Evolutionary conservation across 2,329 filamentous ascomycete species (phyloP).

Genomic region (Calonectria leucothoes): DNA sequence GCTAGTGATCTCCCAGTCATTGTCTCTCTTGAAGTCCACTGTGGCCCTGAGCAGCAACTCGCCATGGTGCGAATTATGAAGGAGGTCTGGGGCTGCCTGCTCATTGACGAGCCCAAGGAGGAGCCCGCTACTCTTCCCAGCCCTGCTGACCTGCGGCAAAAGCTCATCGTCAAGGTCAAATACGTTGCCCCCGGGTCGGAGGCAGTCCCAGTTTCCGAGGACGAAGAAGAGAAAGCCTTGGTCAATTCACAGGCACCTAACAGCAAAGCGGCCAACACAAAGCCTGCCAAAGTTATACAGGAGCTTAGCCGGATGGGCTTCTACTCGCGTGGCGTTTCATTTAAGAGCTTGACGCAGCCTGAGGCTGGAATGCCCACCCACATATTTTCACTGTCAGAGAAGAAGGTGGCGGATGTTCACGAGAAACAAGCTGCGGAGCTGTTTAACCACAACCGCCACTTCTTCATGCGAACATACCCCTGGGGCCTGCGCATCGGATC

Average conservation of each 20-base stretch:
- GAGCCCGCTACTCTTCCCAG: conserved; percentile 69
- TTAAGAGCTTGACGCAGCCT: conserved; percentile 81
- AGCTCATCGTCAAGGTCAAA: conserved; percentile 89
- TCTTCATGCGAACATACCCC: conserved; percentile 89
- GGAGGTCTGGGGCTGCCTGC: conserved; percentile 79
- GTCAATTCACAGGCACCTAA: conserved; percentile 56
- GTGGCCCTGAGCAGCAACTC: conserved; percentile 81
- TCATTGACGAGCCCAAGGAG: conserved; percentile 68
- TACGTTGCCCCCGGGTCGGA: conserved; percentile 61
- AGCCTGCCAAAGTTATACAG: conserved; percentile 75
- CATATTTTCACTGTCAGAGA: conserved; percentile 76
- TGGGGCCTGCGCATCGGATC: conserved; percentile 84
- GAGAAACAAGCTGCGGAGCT: conserved; percentile 63
- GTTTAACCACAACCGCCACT: conserved; percentile 85
- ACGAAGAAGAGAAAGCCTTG: conserved; percentile 52
- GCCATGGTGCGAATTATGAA: conserved; percentile 94
- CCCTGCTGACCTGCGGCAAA: conserved; percentile 76
- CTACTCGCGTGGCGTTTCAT: conserved; percentile 86
- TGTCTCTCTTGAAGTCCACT: conserved; percentile 94
- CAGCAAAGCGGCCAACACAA: conserved; percentile 60
- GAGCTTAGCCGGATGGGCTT: conserved; percentile 81
- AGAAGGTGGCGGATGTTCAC: conserved; percentile 71
- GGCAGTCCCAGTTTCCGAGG: conserved; percentile 45
- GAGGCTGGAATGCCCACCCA: conserved; percentile 74
- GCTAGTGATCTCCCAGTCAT: conserved; percentile 86